Evolutionary conservation across 192 early-diverging fungal genomes (phyloP).

Genomic region (Backusella psychrophila): DNA sequence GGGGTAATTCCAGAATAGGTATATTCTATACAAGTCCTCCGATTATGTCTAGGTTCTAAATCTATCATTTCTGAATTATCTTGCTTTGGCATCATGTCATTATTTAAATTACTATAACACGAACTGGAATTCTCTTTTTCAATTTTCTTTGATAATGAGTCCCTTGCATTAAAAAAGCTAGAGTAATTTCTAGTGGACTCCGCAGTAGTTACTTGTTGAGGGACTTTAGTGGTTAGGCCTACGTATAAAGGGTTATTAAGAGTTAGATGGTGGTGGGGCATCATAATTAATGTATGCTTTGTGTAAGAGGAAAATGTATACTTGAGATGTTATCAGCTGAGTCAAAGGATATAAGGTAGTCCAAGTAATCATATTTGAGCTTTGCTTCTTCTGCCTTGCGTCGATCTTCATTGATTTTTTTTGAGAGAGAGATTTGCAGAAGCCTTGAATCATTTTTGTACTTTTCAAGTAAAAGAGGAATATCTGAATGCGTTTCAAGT

Average conservation of each 20-base stretch:
- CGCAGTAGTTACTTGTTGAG: not conserved
- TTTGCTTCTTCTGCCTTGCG: constrained; percentile 50
- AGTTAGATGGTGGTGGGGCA: too few relatives aligned
- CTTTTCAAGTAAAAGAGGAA: constrained; percentile 42
- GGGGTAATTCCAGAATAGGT: not conserved
- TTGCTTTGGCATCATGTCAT: not conserved
- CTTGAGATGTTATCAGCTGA: too few relatives aligned
- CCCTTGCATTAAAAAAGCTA: not conserved
- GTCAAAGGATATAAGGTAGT: constrained; percentile 19
- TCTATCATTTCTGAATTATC: not conserved
- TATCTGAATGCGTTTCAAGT: constrained; percentile 24
- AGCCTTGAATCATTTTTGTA: constrained; percentile 45
- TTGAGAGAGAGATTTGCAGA: constrained; percentile 43
- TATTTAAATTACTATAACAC: not conserved
- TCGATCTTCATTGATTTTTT: constrained; percentile 50
- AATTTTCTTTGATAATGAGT: not conserved
- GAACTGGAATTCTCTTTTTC: not conserved
- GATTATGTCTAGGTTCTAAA: not conserved
- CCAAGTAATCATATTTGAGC: constrained; percentile 40
- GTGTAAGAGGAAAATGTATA: not conserved
- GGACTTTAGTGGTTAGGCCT: not conserved
- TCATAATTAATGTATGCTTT: not conserved
- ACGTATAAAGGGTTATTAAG: not conserved
- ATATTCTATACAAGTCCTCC: not conserved
- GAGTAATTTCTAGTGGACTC: not conserved